These are phyloP conservation scores for Metschnikowia sp. DNA, from an alignment of 805 yeast species.

Conservation along the genomic window DNA sequence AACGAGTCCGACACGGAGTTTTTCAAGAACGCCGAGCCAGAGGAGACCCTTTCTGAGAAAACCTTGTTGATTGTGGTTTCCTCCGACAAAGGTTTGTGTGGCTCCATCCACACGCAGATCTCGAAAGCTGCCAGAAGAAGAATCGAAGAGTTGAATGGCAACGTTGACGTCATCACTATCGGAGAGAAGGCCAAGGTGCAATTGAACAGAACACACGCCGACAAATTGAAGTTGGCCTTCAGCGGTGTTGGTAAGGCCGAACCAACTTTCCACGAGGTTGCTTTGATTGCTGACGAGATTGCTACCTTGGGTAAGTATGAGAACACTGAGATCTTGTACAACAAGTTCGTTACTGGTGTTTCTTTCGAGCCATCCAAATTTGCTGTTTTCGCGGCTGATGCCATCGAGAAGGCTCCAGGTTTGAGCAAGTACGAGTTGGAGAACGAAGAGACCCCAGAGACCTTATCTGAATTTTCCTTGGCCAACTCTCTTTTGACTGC, in stretches of 20 bases:
- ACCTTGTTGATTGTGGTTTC: constrained; percentile 74
- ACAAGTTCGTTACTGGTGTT: constrained; percentile 83
- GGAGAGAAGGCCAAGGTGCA: constrained; percentile 96
- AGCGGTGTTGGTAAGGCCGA: constrained; percentile 95
- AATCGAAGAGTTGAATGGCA: constrained; percentile 57
- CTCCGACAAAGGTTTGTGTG: constrained; percentile 98
- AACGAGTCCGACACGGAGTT: constrained; percentile 77
- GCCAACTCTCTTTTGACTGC: constrained; percentile 89
- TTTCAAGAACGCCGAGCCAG: constrained; percentile 78
- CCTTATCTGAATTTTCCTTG: constrained; percentile 79
- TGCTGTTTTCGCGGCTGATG: constrained; percentile 62
- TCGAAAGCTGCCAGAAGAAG: constrained; percentile 81
- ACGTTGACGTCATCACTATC: constrained; percentile 74
- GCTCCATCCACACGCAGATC: constrained; percentile 94
- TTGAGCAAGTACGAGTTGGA: constrained; percentile 76
- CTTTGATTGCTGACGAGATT: constrained; percentile 85
- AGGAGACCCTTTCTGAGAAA: constrained; percentile 52
- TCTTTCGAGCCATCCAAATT: constrained; percentile 80
- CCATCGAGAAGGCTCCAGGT: constrained; percentile 82
- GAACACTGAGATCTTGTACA: constrained; percentile 77
- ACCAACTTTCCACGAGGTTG: constrained; percentile 88
- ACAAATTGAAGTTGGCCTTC: constrained; percentile 68
- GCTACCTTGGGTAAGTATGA: constrained; percentile 65
- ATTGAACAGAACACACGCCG: constrained; percentile 76
- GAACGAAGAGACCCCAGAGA: constrained; percentile 63